Conservation (phyloP, 2,329 filamentous ascomycete species). For the Botrytis sinoallii region DNA sequence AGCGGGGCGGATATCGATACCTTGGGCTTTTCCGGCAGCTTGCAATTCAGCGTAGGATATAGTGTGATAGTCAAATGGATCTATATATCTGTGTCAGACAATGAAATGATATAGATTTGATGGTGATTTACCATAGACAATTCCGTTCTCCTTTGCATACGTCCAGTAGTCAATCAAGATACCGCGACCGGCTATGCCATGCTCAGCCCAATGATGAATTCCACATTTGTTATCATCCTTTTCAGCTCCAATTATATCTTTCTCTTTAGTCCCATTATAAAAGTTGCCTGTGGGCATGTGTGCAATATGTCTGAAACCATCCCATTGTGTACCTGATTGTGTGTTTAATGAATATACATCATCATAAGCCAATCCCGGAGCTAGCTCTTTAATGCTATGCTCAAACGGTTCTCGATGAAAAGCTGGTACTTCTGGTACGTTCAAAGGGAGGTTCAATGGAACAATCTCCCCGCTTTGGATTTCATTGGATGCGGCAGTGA, state of each 20-base stretch:
- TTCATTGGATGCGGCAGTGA: conserved; percentile 40
- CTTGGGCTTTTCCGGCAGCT: conserved; percentile 34
- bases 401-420: conserved; percentile 39
- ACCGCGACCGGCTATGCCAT: conserved; percentile 24
- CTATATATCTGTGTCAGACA: conserved; percentile 20
- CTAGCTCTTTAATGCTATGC: conserved; percentile 36
- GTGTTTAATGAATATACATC: conserved; percentile 59
- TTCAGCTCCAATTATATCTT: conserved; percentile 31
- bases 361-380: conserved; percentile 49
- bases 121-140: conserved; percentile 37
- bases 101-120: background rate
- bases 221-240: conserved; percentile 32
- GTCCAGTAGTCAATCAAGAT: conserved; percentile 42
- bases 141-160: conserved; percentile 40
- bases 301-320: conserved; percentile 48
- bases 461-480: conserved; percentile 15
- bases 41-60: conserved; percentile 33
- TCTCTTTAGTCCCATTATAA: conserved; percentile 34
- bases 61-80: conserved; percentile 34
- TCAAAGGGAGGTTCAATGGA: conserved; percentile 9
- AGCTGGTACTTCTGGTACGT: conserved; percentile 38
- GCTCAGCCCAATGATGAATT: conserved; percentile 40
- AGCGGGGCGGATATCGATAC: conserved; percentile 35
- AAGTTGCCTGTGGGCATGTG: conserved; percentile 30
- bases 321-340: conserved; percentile 57